These are phyloP conservation scores for Dothistroma pini DNA, from an alignment of 2,329 filamentous ascomycete species.

Conservation along the genomic window DNA sequence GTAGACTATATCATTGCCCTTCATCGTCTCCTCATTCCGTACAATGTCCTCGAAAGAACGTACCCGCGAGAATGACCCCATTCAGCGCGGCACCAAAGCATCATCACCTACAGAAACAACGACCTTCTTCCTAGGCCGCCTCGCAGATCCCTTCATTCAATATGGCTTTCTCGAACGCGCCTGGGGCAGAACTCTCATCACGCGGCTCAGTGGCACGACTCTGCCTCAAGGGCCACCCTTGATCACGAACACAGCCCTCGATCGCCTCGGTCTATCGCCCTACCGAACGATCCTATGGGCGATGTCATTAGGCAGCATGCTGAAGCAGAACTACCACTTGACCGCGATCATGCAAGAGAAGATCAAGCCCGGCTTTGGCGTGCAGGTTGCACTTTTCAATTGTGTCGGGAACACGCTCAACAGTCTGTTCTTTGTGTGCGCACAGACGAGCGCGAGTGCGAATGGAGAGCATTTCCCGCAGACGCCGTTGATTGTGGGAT, in stretches of 20 bases:
- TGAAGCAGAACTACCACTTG: conserved; percentile 58
- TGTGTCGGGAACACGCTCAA: conserved; percentile 53
- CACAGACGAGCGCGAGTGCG: conserved; percentile 46
- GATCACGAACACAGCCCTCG: conserved; percentile 41
- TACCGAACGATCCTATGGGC: conserved; percentile 50
- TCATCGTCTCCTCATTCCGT: not conserved
- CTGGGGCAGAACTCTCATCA: conserved; percentile 42
- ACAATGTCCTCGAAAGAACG: not conserved
- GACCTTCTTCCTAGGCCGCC: conserved; percentile 46
- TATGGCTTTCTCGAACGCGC: conserved; percentile 48
- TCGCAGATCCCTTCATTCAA: conserved; percentile 47
- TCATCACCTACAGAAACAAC: conserved; percentile 38
- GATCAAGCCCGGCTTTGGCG: conserved; percentile 45
- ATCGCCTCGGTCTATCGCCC: conserved; percentile 46
- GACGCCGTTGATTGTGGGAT: conserved; percentile 47
- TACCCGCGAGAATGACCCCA: conserved; percentile 17
- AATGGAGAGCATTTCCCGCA: conserved; percentile 42
- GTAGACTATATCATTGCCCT: not conserved
- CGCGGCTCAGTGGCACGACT: conserved; percentile 43
- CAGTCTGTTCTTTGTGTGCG: conserved; percentile 52
- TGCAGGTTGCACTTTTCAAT: conserved; percentile 52
- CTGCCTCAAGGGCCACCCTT: conserved; percentile 42
- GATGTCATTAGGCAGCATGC: conserved; percentile 51
- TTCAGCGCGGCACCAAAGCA: conserved; percentile 42
- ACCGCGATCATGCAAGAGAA: conserved; percentile 48